Evolutionary conservation across 805 yeast species (phyloP), one percentile per base, ranked within the genome.

Genomic region (Millerago galiae): DNA sequence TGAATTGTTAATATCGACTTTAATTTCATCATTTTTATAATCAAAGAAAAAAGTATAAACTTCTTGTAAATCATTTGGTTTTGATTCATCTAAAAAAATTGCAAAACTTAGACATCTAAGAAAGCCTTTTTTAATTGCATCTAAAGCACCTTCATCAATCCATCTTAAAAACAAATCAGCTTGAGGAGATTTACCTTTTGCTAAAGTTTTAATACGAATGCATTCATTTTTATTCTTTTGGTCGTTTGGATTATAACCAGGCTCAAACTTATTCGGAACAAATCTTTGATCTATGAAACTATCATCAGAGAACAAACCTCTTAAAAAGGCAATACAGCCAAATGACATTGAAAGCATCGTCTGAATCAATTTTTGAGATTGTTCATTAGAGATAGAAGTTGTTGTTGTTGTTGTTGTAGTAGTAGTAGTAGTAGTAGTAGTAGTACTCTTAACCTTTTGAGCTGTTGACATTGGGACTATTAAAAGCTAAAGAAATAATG

Each of bases 281-380:
- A 72, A 72, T 30, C 64, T 54, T 43, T 68, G 71, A 49, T 77
- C 81, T 24, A 62, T 62, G 53, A 74, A 79, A 51, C 65, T 67
- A 11, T 68, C 73, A 46, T 79, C 82, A 8, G 75, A 74, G 46
- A 79, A 79, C 16, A 79, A 58, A 1, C 80, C 79, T 44, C 84
- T 63, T 13, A 79, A 57, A 50, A 68, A 79, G 2, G 80, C 71
- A 24, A 79, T 60, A 50, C 83, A 76, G 2, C 83, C 79, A 49
- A 79, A 63, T 0, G 81, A 68, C 68, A 75, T 74, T 0, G 67
- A 57, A 14, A 78, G 48, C 58, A 76, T 64, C 2, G 77, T 66
- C 40, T 74, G 70, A 7, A 77, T 61, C 41, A 74, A 55, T 49
- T 67, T 68, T 41, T 69, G 72, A 24, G 77, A 70, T 46, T 69